Evolutionary conservation across 169 alveolate species (phyloP), one percentile per base, ranked within the genome.

Genomic region (Plasmodium inui): DNA sequence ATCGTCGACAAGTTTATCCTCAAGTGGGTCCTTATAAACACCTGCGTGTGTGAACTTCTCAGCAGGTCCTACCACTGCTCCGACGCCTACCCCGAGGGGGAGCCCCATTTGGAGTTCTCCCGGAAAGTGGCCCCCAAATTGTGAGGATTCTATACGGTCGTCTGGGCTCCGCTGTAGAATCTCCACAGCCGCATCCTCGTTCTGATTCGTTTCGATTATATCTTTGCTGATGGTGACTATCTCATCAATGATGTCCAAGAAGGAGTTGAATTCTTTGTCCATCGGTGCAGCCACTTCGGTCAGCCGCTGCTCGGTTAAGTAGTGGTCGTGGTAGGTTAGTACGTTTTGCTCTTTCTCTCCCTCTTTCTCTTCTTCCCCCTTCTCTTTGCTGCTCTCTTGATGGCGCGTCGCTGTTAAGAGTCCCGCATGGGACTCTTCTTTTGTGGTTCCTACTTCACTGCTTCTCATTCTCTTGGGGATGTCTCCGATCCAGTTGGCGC

Each of bases 191-290:
- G 6, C 67, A 10, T 85, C 93, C 53, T 50, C 93, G 32, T 32
- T 74, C 30, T 70, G 57, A 34, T 84, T 71, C 34, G 32, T 70
- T 22, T 83, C 83, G 17, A 85, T 85, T 5, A 85, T 46, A 37
- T 85, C 93, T 74, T 85, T 85, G 67, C 93, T 85, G 1, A 85
- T 37, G 79, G 26, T 85, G 19, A 74, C 93, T 32, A 85, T 85
- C 71, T 85, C 93, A 50, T 85, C 86, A 7, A 85, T 85, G 7
- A 85, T 85, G 55, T 85, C 86, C 5, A 74, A 55, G 79, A 85
- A 85, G 17, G 85, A 44, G 17, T 39, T 85, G 70, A 44, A 34
- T 32, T 70, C 93, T 30, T 53, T 41, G 0, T 85, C 80, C 17
- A n/a, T 26, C 50, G 9, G 32, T 9, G 28, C 37, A n/a, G 71